Evolutionary conservation across 1,284 basidiomycete species (phyloP), one percentile per base, ranked within the genome.

Genomic region (Mycosarcoma mackinlayi): DNA sequence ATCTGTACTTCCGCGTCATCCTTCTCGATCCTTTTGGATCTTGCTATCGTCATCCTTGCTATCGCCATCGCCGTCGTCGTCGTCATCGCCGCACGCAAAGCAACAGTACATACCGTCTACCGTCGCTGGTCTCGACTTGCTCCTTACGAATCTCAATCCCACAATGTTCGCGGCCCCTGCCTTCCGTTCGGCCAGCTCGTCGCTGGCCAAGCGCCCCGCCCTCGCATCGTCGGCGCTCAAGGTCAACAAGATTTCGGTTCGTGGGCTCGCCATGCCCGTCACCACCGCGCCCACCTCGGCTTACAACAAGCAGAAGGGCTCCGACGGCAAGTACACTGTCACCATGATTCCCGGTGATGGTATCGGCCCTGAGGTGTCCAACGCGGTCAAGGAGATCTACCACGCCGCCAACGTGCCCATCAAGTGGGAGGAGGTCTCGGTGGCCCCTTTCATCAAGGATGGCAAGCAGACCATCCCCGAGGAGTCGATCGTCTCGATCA

Each of bases 401-500:
- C 85, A 85, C 48, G 91, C 92, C 71, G 94, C 95, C 70, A 88
- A 84, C 64, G 74, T 64, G 19, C 58, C 63, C 59, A 61, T 79
- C 75, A 76, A 78, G 85, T 99, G 96, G 96, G 96, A 99, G 85
- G 95, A 98, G 86, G 94, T 97, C 83, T 92, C 91, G 81, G 96
- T 98, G 54, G 91, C 93, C 18, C 96, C 96, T 18, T 68, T 71
- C 61, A 89, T 96, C 67, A 86, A 97, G 76, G 90, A 90, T 74
- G 96, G 96, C 57, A 97, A 97, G 87, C 96, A 94, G 62, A 92
- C 92, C 71, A 98, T 99, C 81, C 96, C 96, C 44, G 93, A 96
- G 68, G 85, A 86, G 58, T 94, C 95, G 42, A 94, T 99, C 75
- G 87, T 87, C 69, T 94, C 92, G 24, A 91, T 99, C 79, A 94